Conservation (phyloP, 176 grass and related monocot genomes). For the Oryza longistaminata region DNA sequence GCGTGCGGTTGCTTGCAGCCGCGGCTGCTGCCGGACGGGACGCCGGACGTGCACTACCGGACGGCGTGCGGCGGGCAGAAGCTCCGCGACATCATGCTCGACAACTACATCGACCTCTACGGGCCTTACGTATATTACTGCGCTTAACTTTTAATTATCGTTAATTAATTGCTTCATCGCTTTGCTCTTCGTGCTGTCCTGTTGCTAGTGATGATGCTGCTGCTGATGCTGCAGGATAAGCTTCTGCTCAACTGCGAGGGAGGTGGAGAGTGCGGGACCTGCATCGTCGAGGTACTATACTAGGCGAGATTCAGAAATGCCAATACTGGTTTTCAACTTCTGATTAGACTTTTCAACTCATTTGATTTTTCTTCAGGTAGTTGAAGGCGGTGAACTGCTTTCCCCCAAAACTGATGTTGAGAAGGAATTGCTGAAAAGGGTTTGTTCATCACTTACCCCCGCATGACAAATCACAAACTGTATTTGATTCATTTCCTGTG, state of each 20-base stretch:
- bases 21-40: conserved; percentile 77
- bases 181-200: neutral
- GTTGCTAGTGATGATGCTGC: neutral
- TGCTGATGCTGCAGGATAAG: conserved; percentile 60
- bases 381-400: conserved; percentile 77
- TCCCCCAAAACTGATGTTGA: conserved; percentile 64
- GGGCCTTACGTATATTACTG: conserved; percentile 67
- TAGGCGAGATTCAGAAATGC: neutral
- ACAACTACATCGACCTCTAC: conserved; percentile 80
- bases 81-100: conserved; percentile 91
- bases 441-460: conserved; percentile 6
- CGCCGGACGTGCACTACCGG: conserved; percentile 84
- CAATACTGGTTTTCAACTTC: too few species aligned
- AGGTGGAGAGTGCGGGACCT: conserved; percentile 76
- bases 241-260: conserved; percentile 66
- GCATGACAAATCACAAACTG: neutral
- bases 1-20: conserved; percentile 30
- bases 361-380: conserved; percentile 45
- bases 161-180: neutral
- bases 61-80: conserved; percentile 81
- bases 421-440: conserved; percentile 84
- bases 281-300: conserved; percentile 71
- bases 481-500: neutral
- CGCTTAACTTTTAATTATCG: neutral
- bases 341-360: too few species aligned